These are phyloP conservation scores for Wickerhamiella alocasiicola DNA, from an alignment of 805 yeast genomes.

Conservation along the genomic window DNA sequence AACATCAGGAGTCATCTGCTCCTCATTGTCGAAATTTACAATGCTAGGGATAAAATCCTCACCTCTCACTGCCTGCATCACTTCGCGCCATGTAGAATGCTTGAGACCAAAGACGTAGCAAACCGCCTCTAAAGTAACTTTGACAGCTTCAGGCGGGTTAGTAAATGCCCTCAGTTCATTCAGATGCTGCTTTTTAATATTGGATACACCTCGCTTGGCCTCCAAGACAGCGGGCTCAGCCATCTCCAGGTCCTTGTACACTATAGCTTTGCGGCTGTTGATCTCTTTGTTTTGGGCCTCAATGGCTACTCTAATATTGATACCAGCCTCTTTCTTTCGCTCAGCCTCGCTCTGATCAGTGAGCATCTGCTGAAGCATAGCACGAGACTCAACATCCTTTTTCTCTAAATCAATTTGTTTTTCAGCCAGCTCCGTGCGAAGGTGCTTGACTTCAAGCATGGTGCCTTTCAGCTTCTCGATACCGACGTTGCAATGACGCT, in stretches of 20 bases:
- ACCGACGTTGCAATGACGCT: constrained; percentile 62
- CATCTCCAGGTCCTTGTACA: constrained; percentile 48
- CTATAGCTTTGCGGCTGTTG: constrained; percentile 39
- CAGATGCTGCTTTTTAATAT: constrained; percentile 82
- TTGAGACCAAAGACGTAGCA: constrained; percentile 68
- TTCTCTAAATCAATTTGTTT: constrained; percentile 38
- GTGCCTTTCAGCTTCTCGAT: constrained; percentile 66
- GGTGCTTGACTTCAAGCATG: constrained; percentile 51
- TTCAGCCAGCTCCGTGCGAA: constrained; percentile 41
- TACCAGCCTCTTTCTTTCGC: constrained; percentile 72
- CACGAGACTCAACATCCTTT: constrained; percentile 59
- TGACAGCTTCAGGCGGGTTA: constrained; percentile 83
- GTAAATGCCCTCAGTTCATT: constrained; percentile 81
- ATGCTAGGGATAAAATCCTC: constrained; percentile 83
- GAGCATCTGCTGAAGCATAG: constrained; percentile 63
- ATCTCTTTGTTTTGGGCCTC: constrained; percentile 55
- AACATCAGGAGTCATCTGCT: constrained; percentile 41
- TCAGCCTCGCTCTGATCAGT: constrained; percentile 86
- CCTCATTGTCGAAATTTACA: constrained; percentile 56
- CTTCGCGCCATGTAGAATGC: constrained; percentile 58
- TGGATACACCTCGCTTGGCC: constrained; percentile 82
- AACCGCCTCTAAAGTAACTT: constrained; percentile 75
- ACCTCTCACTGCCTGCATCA: constrained; percentile 61
- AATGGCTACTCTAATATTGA: constrained; percentile 59
- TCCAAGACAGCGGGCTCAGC: constrained; percentile 79